Percentiles rank a stretch among this genome's conserved stretches.
Conservation (phyloP, 352 stramenopile species). For the Phytopythium helicoides region DNA sequence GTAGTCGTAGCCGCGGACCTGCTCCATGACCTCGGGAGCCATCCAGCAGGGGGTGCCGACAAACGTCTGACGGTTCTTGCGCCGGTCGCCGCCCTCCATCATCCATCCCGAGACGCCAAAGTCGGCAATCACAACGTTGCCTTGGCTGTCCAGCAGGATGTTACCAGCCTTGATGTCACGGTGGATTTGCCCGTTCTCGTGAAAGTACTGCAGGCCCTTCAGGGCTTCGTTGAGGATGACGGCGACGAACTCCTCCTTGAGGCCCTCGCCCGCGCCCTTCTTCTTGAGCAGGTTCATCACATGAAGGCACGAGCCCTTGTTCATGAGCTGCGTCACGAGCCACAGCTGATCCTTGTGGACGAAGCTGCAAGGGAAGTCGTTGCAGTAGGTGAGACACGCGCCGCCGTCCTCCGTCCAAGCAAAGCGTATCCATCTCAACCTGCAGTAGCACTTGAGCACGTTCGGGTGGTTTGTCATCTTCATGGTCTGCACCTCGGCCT, state of each 20-base stretch:
- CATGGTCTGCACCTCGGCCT: conserved; percentile 98
- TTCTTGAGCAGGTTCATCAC: conserved; percentile 95
- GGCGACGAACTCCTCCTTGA: conserved; percentile 95
- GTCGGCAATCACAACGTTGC: conserved; percentile 96
- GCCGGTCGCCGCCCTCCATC: conserved; percentile 92
- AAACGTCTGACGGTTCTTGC: conserved; percentile 96
- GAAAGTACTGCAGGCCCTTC: conserved; percentile 98
- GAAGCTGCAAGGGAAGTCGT: conserved; percentile 69
- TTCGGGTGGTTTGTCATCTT: conserved; percentile 98
- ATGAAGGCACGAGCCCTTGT: conserved; percentile 97
- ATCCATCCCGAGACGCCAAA: conserved; percentile 99
- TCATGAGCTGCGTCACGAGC: conserved; percentile 99
- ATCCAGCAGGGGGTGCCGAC: conserved; percentile 98
- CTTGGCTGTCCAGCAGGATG: conserved; percentile 92
- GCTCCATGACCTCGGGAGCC: conserved; percentile 93
- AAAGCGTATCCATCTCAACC: conserved; percentile 12
- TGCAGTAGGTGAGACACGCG: too few species aligned
- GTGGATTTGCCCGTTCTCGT: conserved; percentile 98
- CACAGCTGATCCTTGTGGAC: conserved; percentile 97
- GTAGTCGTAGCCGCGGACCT: conserved; percentile 91
- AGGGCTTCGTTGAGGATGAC: conserved; percentile 98
- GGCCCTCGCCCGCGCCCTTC: conserved; percentile 84
- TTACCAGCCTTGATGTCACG: conserved; percentile 99
- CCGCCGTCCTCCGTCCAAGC: not conserved
- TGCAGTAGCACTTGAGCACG: conserved; percentile 97